phyloP scores from a whole-genome alignment of 352 stramenopile genomes.

The Blastocystis sp. region DNA sequence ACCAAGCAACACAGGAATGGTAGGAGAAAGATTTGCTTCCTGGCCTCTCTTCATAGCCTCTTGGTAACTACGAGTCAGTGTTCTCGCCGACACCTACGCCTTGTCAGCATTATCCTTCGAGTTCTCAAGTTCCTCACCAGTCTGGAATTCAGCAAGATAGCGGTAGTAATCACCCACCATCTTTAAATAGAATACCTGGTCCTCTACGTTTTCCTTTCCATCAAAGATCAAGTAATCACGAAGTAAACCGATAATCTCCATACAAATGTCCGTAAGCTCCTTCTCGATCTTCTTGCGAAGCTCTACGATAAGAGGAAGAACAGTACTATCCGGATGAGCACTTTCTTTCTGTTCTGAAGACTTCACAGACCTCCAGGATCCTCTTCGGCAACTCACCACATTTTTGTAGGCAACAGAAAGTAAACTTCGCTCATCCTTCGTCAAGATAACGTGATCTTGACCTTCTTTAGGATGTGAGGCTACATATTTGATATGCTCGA shows the following conservation, averaged over 20 bases:
- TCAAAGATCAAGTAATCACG: slow-evolving; percentile 87
- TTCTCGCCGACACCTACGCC: background rate
- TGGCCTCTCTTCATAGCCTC: slow-evolving; percentile 62
- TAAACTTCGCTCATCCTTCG: slow-evolving; percentile 55
- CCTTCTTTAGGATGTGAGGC: slow-evolving; percentile 76
- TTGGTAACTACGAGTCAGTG: slow-evolving; percentile 24
- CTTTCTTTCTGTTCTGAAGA: slow-evolving; percentile 36
- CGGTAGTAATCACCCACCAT: slow-evolving; percentile 99
- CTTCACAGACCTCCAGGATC: slow-evolving; percentile 81
- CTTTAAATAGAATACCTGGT: slow-evolving; percentile 99
- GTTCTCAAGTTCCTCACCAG: slow-evolving; percentile 85
- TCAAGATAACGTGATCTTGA: slow-evolving; percentile 51
- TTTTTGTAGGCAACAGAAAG: slow-evolving; percentile 84
- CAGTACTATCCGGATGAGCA: background rate
- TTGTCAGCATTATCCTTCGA: slow-evolving; percentile 71
- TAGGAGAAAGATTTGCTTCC: slow-evolving; percentile 85
- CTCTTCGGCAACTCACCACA: slow-evolving; percentile 92
- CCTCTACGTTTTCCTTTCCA: slow-evolving; percentile 85
- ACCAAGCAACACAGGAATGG: slow-evolving; percentile 94
- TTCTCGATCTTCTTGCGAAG: slow-evolving; percentile 71
- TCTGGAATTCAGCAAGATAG: slow-evolving; percentile 97
- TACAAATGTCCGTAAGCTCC: slow-evolving; percentile 91
- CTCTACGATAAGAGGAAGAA: slow-evolving; percentile 39
- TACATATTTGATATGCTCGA: slow-evolving; percentile 94
- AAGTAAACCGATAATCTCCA: slow-evolving; percentile 93